Base-by-base conservation (phyloP, 192 early-diverging fungal species). In the Blastocladiella britannica region DNA sequence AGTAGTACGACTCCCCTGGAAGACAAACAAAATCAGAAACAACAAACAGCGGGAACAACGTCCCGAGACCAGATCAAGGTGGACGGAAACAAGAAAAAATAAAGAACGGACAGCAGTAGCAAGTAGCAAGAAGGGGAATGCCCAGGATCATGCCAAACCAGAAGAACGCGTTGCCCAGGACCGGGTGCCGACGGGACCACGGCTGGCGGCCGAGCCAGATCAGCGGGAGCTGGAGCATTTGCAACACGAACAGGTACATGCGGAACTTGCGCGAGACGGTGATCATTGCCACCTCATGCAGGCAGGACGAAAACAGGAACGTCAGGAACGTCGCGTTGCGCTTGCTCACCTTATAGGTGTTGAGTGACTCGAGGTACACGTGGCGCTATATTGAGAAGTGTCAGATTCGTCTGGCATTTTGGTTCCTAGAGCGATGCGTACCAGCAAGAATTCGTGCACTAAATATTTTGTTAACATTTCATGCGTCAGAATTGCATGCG, bases 121-220 rank as follows among this genome's bases (percentile, higher is more conserved):
- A 62, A 57, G 87, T 81, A 23, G 82, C 78, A 4, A 93, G 64
- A 15, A 90, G 53, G 47, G 89, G 89, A 23, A 86, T 87, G 18
- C 85, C 90, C 57, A 75, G 58, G 52, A 91, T 85, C 84, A 97
- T 88, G 25, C 80, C 78, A 51, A 89, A 68, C 93, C 93, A 97
- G 64, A 97, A 93, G 52, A 84, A 61, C 20, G 66, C 79, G 71
- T 97, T 93, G 6, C 85, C 82, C 23, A 90, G 53, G 53, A 82
- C 66, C 51, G 72, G 78, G 18, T 75, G 68, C 53, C 77, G 66
- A 60, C 72, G 76, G 55, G 90, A 70, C 29, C 66, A 63, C 24
- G 71, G 71, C 22, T 80, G 56, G 4, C 79, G 67, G 26, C 79
- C 75, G 7, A 85, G 58, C 53, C 70, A 77, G 51, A 97, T 93